Evolutionary conservation across 2,329 filamentous ascomycete species (phyloP), one percentile per base, ranked within the genome.

Genomic region (Ophidiomyces ophidiicola): DNA sequence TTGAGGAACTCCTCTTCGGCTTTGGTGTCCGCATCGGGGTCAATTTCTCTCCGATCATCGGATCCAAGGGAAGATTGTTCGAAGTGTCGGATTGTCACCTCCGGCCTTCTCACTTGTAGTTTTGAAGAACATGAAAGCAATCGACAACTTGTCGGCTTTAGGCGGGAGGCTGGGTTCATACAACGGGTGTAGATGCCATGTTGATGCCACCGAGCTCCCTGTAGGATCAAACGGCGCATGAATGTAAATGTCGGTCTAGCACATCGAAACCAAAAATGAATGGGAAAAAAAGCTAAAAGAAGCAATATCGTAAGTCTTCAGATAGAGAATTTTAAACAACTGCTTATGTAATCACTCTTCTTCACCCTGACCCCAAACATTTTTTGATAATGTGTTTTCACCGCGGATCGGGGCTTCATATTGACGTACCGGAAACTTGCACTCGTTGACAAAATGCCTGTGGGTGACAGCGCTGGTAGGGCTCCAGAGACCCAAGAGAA

Each of bases 201-300:
- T 48, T 59, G 56, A 58, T 59, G 59, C 58, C 58, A 62, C 50
- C 59, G 58, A 60, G 61, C 58, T 54, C 59, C 59, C 54, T 54
- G 58, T 49, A 62, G 48, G 51, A 54, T 55, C 56, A 60, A 58
- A 51, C 61, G 61, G 58, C 63, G 61, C 61, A 64, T 64, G 56
- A 55, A 57, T 54, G 49, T 48, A 52, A 42, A 42, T 41, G 44
- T 6, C 25, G 39, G 21, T 32, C 54, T 51, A 56, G 48, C 50
- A 52, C 59, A 62, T 62, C 43, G 53, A 50, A 25, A 35, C 21
- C 31, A 25, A 42, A 21, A 14, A 17, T 21, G 5, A n/a, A 20
- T 36, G 25, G 43, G n/a, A 28, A 14, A 24, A n/a, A 18, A 32
- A 26, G 23, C n/a, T 40, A n/a, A n/a, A n/a, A n/a, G n/a, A n/a